Conservation (phyloP, 1,284 basidiomycete genomes). For the Athelia sp. region DNA sequence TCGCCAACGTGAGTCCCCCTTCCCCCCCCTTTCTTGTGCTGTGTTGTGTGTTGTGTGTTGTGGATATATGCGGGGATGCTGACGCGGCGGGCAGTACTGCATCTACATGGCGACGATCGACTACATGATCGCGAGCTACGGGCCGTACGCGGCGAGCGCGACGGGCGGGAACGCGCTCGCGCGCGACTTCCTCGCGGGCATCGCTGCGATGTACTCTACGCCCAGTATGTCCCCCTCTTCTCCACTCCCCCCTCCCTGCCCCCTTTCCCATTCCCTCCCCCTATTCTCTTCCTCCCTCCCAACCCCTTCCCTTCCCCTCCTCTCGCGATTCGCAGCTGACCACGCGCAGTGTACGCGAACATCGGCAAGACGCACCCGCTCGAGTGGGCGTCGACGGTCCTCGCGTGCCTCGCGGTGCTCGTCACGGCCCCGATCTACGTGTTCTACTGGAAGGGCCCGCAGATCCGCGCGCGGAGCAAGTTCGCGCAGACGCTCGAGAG, state of each 20-base stretch:
- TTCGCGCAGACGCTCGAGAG: conserved; percentile 26
- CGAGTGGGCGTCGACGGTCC: conserved; percentile 31
- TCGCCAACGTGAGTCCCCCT: conserved; percentile 6
- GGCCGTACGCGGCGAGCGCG: conserved; percentile 13
- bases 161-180: conserved; percentile 15
- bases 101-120: conserved; percentile 17
- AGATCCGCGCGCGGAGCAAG: conserved; percentile 26
- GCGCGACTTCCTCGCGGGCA: conserved; percentile 14
- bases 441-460: conserved; percentile 31
- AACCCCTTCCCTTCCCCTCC: too few species aligned
- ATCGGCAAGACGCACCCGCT: conserved; percentile 10
- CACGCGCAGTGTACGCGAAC: conserved; percentile 3
- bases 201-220: conserved; percentile 14
- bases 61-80: neutral
- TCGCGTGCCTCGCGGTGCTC: conserved; percentile 28
- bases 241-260: too few species aligned
- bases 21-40: too few species aligned
- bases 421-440: conserved; percentile 32
- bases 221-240: neutral
- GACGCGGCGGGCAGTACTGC: conserved; percentile 3
- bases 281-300: too few species aligned
- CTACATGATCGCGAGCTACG: conserved; percentile 15
- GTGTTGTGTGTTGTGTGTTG: too few species aligned
- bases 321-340: too few species aligned
- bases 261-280: too few species aligned